Base-by-base conservation (phyloP, 2,329 filamentous ascomycete species). In the Exophiala calicioides region DNA sequence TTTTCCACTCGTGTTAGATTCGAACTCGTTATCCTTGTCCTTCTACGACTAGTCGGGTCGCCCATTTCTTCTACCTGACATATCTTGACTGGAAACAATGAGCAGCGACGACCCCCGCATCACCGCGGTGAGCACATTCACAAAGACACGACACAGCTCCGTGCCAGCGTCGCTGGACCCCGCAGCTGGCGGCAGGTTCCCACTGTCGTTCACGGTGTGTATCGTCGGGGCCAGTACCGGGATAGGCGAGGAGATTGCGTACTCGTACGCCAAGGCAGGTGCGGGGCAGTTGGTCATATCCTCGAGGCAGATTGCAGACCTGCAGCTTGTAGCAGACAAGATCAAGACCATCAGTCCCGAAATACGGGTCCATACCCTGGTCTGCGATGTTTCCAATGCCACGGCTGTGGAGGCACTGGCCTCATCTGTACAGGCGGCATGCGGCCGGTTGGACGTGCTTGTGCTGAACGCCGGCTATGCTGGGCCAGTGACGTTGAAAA, bases 141-240 rank as follows among this genome's bases (percentile, higher is more conserved):
- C 41, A 6, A 21, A 33, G 38, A 47, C 27, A 2, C 13, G 16
- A 2, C 52, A 53, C 26, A 37, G 19, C 16, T 44, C 46, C 3
- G 21, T 50, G 4, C 41, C 49, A 20, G n/a, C 36, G n/a, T 8
- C 19, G 2, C 33, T 62, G 23, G 50, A 61, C 39, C 60, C 60
- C 8, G 30, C 44, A 3, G 3, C 7, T 5, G 52, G 24, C 24
- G 7, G 43, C 3, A 57, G 31, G 3, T 53, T 69, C 12, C 58
- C 61, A 3, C 44, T 42, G 2, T 52, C 58, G 1, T 68, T 62
- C 46, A 55, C 61, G 12, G 65, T 64, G 21, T 64, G 62, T 44
- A 59, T 70, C 16, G 53, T 69, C n/a, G 67, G 67, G 8, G 66
- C 65, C 5, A 62, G 61, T 21, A 56, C 63, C 19, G 65, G 65